These are phyloP conservation scores for Ceratorhiza oryzae-sativae DNA, from an alignment of 1,284 basidiomycete genomes.

Conservation along the genomic window DNA sequence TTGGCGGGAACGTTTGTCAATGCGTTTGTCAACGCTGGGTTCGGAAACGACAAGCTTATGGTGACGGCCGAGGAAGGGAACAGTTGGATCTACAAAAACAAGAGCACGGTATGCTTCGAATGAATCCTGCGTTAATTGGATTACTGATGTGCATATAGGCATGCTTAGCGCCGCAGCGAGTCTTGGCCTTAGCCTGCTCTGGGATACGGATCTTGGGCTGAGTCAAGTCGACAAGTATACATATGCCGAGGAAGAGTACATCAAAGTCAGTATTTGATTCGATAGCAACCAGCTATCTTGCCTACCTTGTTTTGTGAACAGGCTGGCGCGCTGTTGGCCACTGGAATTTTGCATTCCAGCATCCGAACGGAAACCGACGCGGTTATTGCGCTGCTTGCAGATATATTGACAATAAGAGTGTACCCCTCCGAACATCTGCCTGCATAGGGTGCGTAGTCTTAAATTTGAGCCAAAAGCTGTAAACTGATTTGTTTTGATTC, in stretches of 20 bases:
- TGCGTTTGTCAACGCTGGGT: conserved; percentile 98
- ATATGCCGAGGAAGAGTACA: conserved; percentile 94
- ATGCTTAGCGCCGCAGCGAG: conserved; percentile 98
- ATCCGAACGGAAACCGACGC: conserved; percentile 95
- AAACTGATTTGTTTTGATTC: no score
- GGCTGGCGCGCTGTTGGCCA: conserved; percentile 95
- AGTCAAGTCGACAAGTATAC: conserved; percentile 98
- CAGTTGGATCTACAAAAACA: conserved; percentile 99
- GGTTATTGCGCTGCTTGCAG: conserved; percentile 88
- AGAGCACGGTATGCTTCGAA: conserved; percentile 75
- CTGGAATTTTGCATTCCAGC: conserved; percentile 89
- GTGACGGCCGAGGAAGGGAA: conserved; percentile 94
- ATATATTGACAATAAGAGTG: conserved; percentile 91
- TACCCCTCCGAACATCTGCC: conserved; percentile 84
- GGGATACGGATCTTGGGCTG: conserved; percentile 96
- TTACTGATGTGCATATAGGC: conserved; percentile 57
- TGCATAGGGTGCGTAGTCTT: conserved; percentile 68
- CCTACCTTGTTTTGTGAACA: conserved; percentile 46
- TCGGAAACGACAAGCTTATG: conserved; percentile 99
- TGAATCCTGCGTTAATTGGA: not conserved
- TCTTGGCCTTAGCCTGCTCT: conserved; percentile 90
- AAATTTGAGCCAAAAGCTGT: no score
- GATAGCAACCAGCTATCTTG: not conserved
- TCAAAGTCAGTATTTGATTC: conserved; percentile 67
- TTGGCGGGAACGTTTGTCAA: conserved; percentile 98